These are phyloP conservation scores for Mycena filopes DNA, from an alignment of 768 basidiomycete species.

Conservation along the genomic window DNA sequence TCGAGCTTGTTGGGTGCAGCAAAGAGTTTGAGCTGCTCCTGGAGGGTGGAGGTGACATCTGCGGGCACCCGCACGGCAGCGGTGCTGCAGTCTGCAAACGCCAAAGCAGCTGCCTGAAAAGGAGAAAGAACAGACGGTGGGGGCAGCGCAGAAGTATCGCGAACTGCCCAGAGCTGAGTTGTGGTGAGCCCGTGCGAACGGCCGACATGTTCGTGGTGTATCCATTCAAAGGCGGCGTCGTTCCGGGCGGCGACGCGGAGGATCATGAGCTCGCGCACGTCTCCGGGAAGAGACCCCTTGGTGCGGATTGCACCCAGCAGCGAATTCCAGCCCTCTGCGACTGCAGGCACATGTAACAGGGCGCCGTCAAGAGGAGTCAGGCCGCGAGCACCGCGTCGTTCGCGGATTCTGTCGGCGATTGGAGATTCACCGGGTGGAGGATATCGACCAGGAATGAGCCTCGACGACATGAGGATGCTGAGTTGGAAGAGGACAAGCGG, in stretches of 20 bases:
- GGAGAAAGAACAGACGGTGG: constrained; percentile 53
- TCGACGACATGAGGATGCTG: constrained; percentile 39
- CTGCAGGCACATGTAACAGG: constrained; percentile 58
- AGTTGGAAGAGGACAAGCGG: constrained; percentile 2
- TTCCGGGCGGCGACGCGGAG: constrained; percentile 63
- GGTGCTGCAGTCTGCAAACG: constrained; percentile 71
- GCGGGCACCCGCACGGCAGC: constrained; percentile 55
- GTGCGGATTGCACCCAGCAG: constrained; percentile 61
- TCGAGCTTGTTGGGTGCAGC: constrained; percentile 39
- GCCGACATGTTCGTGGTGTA: constrained; percentile 64
- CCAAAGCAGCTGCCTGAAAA: constrained; percentile 62
- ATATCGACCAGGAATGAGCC: constrained; percentile 55
- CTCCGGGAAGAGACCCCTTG: constrained; percentile 56
- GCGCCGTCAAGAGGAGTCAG: constrained; percentile 62
- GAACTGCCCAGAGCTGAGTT: constrained; percentile 64
- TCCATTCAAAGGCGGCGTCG: constrained; percentile 64
- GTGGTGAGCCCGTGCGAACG: constrained; percentile 61
- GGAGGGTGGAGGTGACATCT: constrained; percentile 52
- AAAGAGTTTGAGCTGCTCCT: constrained; percentile 45
- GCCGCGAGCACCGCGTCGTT: constrained; percentile 58
- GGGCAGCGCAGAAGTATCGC: constrained; percentile 58
- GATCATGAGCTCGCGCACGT: constrained; percentile 65
- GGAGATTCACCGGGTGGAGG: constrained; percentile 54
- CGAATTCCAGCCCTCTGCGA: constrained; percentile 62
- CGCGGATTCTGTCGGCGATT: constrained; percentile 61